Evolutionary conservation across 371 early-diverging fungal genomes (phyloP).

Genomic region (Lichtheimia hyalospora): DNA sequence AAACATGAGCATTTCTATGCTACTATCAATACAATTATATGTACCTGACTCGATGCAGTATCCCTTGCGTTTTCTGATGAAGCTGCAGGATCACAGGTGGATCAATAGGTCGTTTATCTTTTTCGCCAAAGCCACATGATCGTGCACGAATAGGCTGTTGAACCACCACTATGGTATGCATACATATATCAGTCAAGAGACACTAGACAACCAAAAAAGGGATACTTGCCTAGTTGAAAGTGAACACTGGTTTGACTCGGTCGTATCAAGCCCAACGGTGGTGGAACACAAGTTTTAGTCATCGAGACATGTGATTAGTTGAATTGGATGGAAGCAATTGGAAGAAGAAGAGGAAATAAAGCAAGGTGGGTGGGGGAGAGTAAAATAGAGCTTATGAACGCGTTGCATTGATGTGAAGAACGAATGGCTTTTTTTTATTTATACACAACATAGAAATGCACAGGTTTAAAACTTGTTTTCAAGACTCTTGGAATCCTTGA

Average conservation of each 20-base stretch:
- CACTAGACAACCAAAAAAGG: neutral
- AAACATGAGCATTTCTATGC: neutral
- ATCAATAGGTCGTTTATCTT: slow-evolving; percentile 68
- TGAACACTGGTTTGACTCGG: slow-evolving; percentile 13
- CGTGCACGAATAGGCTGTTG: slow-evolving; percentile 68
- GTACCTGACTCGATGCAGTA: slow-evolving; percentile 16
- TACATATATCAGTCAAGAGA: no score
- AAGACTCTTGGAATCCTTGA: slow-evolving; percentile 59
- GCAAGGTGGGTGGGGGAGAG: neutral
- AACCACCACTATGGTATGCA: slow-evolving; percentile 29
- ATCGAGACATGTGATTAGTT: neutral
- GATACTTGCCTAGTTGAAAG: slow-evolving; percentile 13
- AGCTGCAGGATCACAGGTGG: slow-evolving; percentile 66
- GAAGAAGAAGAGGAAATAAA: neutral
- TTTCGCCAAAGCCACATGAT: slow-evolving; percentile 72
- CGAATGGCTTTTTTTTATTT: neutral
- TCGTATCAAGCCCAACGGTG: slow-evolving; percentile 16
- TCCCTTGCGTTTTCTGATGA: slow-evolving; percentile 1
- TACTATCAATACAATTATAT: neutral
- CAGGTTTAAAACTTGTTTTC: slow-evolving; percentile 55
- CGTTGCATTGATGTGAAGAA: no score
- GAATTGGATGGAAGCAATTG: no score
- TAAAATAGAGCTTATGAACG: neutral
- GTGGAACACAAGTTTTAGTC: slow-evolving; percentile 8
- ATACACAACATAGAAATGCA: neutral